These are phyloP conservation scores for Bondarzewia mesenterica DNA, from an alignment of 1,284 basidiomycete genomes.

Conservation along the genomic window DNA sequence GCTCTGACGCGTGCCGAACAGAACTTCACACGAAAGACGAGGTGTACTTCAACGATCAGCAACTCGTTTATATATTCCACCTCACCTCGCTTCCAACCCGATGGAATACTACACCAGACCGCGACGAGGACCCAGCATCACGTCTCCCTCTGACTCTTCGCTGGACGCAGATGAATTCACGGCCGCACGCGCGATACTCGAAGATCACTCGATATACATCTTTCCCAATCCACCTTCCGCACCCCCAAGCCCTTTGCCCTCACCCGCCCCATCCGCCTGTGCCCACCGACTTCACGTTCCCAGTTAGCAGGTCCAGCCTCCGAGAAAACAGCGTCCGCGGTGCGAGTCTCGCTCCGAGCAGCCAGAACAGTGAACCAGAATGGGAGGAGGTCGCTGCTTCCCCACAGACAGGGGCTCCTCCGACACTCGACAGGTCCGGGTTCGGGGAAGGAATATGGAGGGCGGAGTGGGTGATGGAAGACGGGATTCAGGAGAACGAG, in stretches of 20 bases:
- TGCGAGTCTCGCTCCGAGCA: neutral
- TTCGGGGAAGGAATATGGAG: slow-evolving; percentile 13
- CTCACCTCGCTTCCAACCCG: neutral
- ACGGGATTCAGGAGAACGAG: slow-evolving; percentile 12
- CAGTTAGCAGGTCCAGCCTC: slow-evolving; percentile 2
- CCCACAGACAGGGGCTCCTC: neutral
- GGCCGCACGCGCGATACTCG: slow-evolving; percentile 4
- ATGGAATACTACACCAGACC: neutral
- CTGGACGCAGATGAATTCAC: too few relatives aligned
- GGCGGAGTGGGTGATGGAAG: slow-evolving; percentile 21
- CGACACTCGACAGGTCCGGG: neutral
- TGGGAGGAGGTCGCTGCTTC: slow-evolving; percentile 5
- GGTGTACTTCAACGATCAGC: too few relatives aligned
- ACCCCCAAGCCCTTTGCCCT: slow-evolving; percentile 18
- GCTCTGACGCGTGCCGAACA: neutral
- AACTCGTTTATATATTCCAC: neutral
- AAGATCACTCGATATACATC: slow-evolving; percentile 26
- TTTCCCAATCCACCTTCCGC: slow-evolving; percentile 25
- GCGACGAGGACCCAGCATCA: neutral
- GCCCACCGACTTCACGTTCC: slow-evolving; percentile 3
- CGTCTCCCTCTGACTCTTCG: too few relatives aligned
- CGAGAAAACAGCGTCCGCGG: slow-evolving; percentile 7
- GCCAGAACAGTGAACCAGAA: slow-evolving; percentile 1
- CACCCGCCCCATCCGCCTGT: slow-evolving; percentile 8
- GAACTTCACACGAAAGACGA: neutral